Evolutionary conservation across 352 stramenopile genomes (phyloP).

Genomic region (Hyaloperonospora brassicae): DNA sequence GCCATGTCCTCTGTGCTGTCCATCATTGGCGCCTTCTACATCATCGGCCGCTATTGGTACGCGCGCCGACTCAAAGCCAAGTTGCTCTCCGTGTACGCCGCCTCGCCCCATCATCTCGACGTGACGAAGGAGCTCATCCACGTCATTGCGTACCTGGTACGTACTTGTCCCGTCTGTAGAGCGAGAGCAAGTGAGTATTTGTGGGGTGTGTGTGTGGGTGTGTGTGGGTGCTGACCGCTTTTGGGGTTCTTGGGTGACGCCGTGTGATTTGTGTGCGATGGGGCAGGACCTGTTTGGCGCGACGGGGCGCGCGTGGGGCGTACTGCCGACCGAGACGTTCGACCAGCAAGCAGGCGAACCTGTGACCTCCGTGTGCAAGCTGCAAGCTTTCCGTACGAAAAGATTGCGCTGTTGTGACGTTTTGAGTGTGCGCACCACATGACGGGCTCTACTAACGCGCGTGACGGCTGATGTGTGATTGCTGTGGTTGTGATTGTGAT

Average conservation of each 20-base stretch:
- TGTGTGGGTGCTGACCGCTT: no score
- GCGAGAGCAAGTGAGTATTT: no score
- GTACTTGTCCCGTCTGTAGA: neutral
- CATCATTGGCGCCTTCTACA: constrained; percentile 75
- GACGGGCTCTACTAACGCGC: no score
- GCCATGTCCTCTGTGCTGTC: constrained; percentile 69
- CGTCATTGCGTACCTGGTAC: constrained; percentile 67
- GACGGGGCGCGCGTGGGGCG: constrained; percentile 58
- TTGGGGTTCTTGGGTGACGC: no score
- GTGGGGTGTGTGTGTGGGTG: no score
- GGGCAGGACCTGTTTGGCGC: constrained; percentile 71
- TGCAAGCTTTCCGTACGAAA: constrained; percentile 56
- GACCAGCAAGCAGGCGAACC: constrained; percentile 42
- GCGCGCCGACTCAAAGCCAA: constrained; percentile 43
- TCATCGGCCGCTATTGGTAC: constrained; percentile 79
- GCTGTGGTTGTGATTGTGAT: no score
- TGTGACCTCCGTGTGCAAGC: constrained; percentile 53
- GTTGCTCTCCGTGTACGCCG: constrained; percentile 34
- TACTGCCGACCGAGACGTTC: constrained; percentile 60
- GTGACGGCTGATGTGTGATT: no score
- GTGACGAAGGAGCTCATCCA: constrained; percentile 83
- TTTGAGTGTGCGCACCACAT: no score
- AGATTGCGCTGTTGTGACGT: no score
- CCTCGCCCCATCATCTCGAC: constrained; percentile 51
- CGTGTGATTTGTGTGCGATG: no score